Evolutionary conservation across 495 filamentous ascomycete genomes (phyloP), one percentile per base, ranked within the genome.

Genomic region (Evernia prunastri): DNA sequence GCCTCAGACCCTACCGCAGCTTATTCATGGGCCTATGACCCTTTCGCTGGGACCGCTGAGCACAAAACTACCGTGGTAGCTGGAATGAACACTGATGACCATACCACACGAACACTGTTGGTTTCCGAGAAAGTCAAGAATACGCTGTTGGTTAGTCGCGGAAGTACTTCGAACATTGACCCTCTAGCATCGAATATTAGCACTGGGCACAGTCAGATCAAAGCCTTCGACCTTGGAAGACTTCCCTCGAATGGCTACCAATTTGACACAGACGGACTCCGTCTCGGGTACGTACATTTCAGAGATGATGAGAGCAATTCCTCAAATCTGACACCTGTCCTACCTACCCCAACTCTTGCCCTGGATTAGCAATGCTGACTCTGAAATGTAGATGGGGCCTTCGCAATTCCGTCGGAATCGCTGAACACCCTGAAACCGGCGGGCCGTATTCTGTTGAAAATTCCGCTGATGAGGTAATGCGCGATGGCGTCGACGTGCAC

Each of bases 361-460:
- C 11, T 0, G 5, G 23, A n/a, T 3, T 6, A 10, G 7, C 20
- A 23, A 47, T 23, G n/a, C 45, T 49, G 11, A 49, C 11, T 25
- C 9, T 3, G 7, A 49, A 25, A 49, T 25, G 2, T 23, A 47
- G 43, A 25, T 49, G 45, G 81, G 88, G 88, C 45, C 79, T 91
- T 29, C 79, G 89, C 25, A 90, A 91, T 72, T 81, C 81, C 2
- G 87, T 90, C 18, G 88, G 89, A 18, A 70, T 91, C 7, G 84
- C 73, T 18, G 84, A 86, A 69, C 77, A 86, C 54, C 79, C 82
- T 45, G 59, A 75, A 25, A 77, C 70, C 0, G 79, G 82, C n/a
- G 78, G 77, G 35, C 74, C 91, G 66, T 92, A 82, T 76, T 81
- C 79, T 13, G 88, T 91, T 23, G 89, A 92, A 70, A 92, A 91